Conservation (phyloP, 805 yeast genomes). For the Candida succiphila region DNA sequence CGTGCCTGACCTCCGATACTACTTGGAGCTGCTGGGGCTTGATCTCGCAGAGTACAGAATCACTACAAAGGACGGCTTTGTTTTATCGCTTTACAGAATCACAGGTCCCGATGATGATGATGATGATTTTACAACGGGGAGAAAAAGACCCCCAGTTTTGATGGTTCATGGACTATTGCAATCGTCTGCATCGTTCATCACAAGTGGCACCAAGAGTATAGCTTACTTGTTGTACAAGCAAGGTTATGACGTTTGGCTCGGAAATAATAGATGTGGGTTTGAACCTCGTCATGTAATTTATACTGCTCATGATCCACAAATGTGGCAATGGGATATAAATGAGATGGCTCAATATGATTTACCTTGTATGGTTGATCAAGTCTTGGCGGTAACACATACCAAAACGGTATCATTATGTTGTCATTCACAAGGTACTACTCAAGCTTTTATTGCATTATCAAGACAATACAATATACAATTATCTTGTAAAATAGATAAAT, state of each 20-base stretch:
- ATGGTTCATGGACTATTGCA: conserved; percentile 83
- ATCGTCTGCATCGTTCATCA: conserved; percentile 76
- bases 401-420: conserved; percentile 54
- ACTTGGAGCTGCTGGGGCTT: conserved; percentile 51
- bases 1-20: conserved; percentile 43
- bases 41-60: conserved; percentile 50
- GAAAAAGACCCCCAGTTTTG: conserved; percentile 44
- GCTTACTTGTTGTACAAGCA: conserved; percentile 42
- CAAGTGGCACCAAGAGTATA: conserved; percentile 73
- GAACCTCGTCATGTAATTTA: conserved; percentile 51
- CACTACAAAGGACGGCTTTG: conserved; percentile 72
- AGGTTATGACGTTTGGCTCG: conserved; percentile 77
- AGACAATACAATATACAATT: conserved; percentile 28
- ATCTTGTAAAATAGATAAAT: conserved; percentile 45
- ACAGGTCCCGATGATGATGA: conserved; percentile 28
- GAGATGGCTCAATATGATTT: conserved; percentile 76
- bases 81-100: conserved; percentile 55
- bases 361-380: conserved; percentile 59
- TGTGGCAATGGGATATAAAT: conserved; percentile 94
- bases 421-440: conserved; percentile 94
- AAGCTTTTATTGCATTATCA: conserved; percentile 61
- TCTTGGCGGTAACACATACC: conserved; percentile 29
- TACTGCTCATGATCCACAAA: conserved; percentile 32
- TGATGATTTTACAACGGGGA: conserved; percentile 18
- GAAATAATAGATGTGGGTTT: conserved; percentile 85